These are phyloP conservation scores for Casaregolazyma suthepensis DNA, from an alignment of 1,139 yeast genomes.

Conservation along the genomic window DNA sequence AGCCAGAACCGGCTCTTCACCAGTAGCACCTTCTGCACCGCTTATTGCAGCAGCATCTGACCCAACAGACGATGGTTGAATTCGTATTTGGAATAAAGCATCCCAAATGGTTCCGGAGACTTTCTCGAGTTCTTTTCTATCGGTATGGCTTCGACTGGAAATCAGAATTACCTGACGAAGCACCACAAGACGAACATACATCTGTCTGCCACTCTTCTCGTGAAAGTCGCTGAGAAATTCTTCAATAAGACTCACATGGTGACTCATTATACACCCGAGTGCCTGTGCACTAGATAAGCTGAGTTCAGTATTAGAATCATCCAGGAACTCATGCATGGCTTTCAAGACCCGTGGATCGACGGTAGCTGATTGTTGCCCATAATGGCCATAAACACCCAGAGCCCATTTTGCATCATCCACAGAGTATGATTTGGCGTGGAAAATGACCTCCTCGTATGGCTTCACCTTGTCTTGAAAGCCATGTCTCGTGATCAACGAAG, in stretches of 20 bases:
- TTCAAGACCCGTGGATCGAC: not conserved
- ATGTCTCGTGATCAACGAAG: conserved; percentile 12
- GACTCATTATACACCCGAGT: conserved; percentile 45
- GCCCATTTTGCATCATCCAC: conserved; percentile 3
- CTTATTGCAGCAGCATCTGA: not conserved
- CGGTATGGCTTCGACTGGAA: not conserved
- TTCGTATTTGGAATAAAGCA: conserved; percentile 20
- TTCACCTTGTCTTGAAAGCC: not conserved
- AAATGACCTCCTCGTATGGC: conserved; percentile 1
- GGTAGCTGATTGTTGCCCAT: not conserved
- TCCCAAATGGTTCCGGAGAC: conserved; percentile 24
- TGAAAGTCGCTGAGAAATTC: conserved; percentile 31
- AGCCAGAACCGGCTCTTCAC: conserved; percentile 29
- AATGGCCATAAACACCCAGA: conserved; percentile 5
- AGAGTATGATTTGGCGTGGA: not conserved
- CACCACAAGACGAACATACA: not conserved
- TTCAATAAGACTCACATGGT: conserved; percentile 36
- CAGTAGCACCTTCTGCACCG: conserved; percentile 11
- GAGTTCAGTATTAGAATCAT: not conserved
- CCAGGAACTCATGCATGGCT: not conserved
- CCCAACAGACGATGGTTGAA: not conserved
- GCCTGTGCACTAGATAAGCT: conserved; percentile 37
- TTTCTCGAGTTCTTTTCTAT: conserved; percentile 1
- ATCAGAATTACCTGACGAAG: conserved; percentile 5
- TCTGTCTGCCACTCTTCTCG: conserved; percentile 6